These are phyloP conservation scores for Cladophialophora yegresii DNA, from an alignment of 2,329 filamentous ascomycete species.

Conservation along the genomic window DNA sequence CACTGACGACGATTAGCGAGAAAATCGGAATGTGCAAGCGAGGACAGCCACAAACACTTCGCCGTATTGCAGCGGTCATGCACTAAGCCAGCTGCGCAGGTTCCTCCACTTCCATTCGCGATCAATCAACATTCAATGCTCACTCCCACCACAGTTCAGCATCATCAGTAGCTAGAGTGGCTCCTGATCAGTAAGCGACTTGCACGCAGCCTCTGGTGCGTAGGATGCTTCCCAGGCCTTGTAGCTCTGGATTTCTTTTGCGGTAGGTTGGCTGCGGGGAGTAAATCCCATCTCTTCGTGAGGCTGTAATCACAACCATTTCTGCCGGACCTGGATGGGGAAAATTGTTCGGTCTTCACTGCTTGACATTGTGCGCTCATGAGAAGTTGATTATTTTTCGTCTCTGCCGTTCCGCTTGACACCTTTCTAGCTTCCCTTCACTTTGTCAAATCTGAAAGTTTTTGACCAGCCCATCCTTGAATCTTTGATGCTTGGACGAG, in stretches of 20 bases:
- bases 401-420: background rate
- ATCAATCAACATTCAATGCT: background rate
- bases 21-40: background rate
- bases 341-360: background rate
- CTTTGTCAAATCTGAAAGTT: background rate
- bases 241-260: background rate
- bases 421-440: background rate
- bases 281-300: background rate
- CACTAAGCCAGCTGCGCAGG: background rate
- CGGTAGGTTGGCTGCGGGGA: background rate
- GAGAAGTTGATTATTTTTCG: background rate
- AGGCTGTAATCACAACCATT: background rate
- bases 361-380: slow-evolving; percentile 8
- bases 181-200: background rate
- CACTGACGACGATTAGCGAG: background rate
- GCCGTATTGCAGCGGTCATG: background rate
- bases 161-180: background rate
- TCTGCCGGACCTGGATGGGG: slow-evolving; percentile 9
- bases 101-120: background rate
- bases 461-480: background rate
- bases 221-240: background rate
- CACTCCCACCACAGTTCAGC: background rate
- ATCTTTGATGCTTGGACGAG: background rate
- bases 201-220: no score
- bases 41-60: background rate